Base-by-base conservation (phyloP, 805 yeast species). In the Saturnispora zaruensis region DNA sequence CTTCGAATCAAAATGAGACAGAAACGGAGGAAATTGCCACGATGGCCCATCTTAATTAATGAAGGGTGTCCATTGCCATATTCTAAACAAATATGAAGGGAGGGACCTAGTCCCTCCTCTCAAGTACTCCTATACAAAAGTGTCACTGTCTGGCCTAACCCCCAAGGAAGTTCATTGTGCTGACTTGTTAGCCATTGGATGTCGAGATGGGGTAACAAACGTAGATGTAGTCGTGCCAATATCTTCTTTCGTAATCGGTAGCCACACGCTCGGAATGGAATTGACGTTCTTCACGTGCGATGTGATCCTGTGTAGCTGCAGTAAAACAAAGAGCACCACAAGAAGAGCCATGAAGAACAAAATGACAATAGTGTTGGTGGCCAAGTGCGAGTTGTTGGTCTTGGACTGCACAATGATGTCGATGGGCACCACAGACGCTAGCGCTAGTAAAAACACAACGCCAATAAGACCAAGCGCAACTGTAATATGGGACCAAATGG, bases 281-380 rank as follows among this genome's bases (percentile, higher is more conserved):
- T 79, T 77, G 53, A 89, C 60, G 45, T 82, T 70, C 47, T 78
- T 72, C 51, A 82, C 72, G 49, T 76, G 72, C 23, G 76, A 73
- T 50, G 81, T 69, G 6, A 87, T 67, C 50, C 98, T 72, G 36
- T 78, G 67, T 20, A 84, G 66, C 55, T 80, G 78, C 18, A 85
- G 62, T 1, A 78, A 53, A 0, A 81, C 54, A 3, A 80, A 66
- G 6, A 75, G 56, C 0, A 83, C 51, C 1, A 80, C 69, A 54
- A 86, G 79, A 1, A 79, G 66, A 2, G 81, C 87, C 58, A 86
- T 73, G 6, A 84, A 87, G 42, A 81, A 77, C 6, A 86, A 79
- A 20, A 89, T 87, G 52, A 90, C 87, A 54, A 90, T 82, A 3
- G 91, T 78, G 62, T 89, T 87, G 62, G 87, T 70, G 1, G 87